Evolutionary conservation across 805 yeast species (phyloP).

Genomic region (Lipomyces mesembrius): DNA sequence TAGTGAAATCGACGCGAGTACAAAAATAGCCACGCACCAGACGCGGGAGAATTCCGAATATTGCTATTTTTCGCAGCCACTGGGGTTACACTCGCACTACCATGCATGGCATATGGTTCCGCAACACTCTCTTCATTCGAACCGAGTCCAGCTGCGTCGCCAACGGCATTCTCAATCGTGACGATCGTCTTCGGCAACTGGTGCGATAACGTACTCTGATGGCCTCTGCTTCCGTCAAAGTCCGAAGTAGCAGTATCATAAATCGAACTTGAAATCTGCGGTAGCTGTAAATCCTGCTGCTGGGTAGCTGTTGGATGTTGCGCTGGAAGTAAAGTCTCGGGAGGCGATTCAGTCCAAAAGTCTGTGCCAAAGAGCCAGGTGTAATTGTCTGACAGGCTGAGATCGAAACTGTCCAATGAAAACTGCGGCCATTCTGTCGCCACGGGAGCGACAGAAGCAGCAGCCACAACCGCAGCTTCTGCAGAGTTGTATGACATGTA

Average conservation of each 20-base stretch:
- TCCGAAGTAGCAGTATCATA: background rate
- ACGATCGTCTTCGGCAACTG: background rate
- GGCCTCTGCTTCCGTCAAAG: background rate
- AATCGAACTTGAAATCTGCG: background rate
- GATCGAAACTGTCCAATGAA: conserved; percentile 36
- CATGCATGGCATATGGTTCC: background rate
- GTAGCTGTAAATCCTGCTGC: conserved; percentile 5
- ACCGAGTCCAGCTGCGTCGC: background rate
- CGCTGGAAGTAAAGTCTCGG: conserved; percentile 13
- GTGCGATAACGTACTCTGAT: background rate
- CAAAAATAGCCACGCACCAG: conserved; percentile 12
- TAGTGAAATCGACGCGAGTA: background rate
- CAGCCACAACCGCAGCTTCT: background rate
- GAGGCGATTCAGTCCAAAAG: conserved; percentile 33
- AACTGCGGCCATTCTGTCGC: conserved; percentile 27
- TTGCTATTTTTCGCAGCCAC: conserved; percentile 16
- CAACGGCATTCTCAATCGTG: background rate
- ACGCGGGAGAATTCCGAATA: conserved; percentile 19
- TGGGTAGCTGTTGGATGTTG: background rate
- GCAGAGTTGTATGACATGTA: background rate
- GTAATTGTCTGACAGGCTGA: conserved; percentile 40
- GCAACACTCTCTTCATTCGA: background rate
- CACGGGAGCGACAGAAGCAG: background rate
- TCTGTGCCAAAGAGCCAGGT: conserved; percentile 43
- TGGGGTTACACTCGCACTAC: conserved; percentile 8